A percentile compares a stretch with the other conserved stretches of the same genome.
phyloP scores from a whole-genome alignment of 2,329 filamentous ascomycete genomes.

The Exophiala viscosa region DNA sequence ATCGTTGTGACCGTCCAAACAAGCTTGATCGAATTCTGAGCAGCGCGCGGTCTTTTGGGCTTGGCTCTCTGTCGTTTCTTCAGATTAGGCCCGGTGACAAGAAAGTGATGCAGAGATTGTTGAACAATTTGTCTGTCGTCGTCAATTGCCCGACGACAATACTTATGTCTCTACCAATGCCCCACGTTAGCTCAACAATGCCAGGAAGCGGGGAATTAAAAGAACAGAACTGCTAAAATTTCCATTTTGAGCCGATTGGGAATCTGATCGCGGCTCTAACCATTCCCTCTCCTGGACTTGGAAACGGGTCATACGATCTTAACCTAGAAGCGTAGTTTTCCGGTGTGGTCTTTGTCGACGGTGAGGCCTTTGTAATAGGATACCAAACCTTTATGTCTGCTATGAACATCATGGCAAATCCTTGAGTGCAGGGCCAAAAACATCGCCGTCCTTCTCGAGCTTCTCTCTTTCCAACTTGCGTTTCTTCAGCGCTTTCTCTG shows the following conservation, averaged over 20 bases:
- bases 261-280: not conserved
- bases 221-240: not conserved
- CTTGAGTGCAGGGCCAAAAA: conserved; percentile 33
- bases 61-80: no score
- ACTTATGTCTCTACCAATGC: not conserved
- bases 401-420: conserved; percentile 2
- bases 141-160: no score
- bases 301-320: no score
- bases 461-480: conserved; percentile 31
- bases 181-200: not conserved
- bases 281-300: not conserved
- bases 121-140: no score
- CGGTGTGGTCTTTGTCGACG: no score
- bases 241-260: not conserved
- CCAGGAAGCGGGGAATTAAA: not conserved
- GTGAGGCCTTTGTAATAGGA: no score
- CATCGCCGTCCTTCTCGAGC: conserved; percentile 30
- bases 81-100: no score
- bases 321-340: no score
- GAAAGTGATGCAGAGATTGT: no score
- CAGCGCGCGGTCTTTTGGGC: not conserved
- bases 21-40: not conserved
- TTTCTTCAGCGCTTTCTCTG: conserved; percentile 33
- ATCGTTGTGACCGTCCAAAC: conserved; percentile 28
- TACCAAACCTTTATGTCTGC: not conserved